Base-by-base conservation (phyloP, 805 yeast genomes). In the Wickerhamiella qilinensis region DNA sequence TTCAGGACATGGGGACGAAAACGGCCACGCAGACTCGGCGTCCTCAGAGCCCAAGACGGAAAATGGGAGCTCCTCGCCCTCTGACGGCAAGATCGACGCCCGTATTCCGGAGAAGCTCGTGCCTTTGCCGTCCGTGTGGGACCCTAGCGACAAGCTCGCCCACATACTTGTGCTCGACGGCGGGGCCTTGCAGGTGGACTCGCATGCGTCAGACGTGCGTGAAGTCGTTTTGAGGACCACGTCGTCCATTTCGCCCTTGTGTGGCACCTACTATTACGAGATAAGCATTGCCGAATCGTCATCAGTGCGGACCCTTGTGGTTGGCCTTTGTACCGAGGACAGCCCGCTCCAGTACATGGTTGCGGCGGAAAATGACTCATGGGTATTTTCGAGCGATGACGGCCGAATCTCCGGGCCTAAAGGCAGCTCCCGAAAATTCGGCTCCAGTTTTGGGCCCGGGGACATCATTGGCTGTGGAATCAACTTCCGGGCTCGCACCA, bases 391-490 rank as follows among this genome's bases (percentile, higher is more conserved):
- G 46, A 71, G 76, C 4, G 67, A 61, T 42, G 71, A 68, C 37
- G 78, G 77, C 0, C 52, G 56, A 18, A 56, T 63, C 12, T 50
- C 53, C 24, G 55, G 60, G 19, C 55, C 62, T 37, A 65, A 63
- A 35, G 60, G 62, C 11, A 53, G 60, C 3, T 56, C 62, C 14
- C 60, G 59, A 32, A 60, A 56, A 19, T 65, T 60, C 37, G 64
- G 64, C 2, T 64, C 67, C 30, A 58, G 53, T 22, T 76, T 69
- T 53, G 71, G 75, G 0, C 52, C 59, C 27, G 68, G 68, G 18
- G 94, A 84, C 55, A 63, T 70, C 2, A 67, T 86, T 44, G 96
- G 96, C 0, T 78, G 86, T 56, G 95, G 95, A 3, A 67, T 84
- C 19, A 78, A 85, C 59, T 78, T 71, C 48, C 62, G 68, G 14